Conservation (phyloP, 176 grass and related monocot species). For the Musa acuminata region DNA sequence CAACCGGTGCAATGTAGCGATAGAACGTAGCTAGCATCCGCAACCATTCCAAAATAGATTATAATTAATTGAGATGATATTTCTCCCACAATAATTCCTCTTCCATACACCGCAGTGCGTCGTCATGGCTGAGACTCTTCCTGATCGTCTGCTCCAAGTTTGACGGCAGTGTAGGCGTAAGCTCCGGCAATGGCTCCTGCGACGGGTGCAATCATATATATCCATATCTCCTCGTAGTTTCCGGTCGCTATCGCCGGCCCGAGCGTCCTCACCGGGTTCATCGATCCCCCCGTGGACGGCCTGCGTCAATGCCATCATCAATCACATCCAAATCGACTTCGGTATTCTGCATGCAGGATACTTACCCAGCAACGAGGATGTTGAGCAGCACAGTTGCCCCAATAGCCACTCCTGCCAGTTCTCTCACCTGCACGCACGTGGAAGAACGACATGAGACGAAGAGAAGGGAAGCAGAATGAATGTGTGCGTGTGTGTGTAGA, state of each 20-base stretch:
- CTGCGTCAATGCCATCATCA: constrained; percentile 3
- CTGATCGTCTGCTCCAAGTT: constrained; percentile 1
- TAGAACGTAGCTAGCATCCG: no score
- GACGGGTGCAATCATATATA: constrained; percentile 31
- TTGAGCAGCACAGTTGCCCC: constrained; percentile 16
- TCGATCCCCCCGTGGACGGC: constrained; percentile 36
- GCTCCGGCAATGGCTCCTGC: constrained; percentile 28
- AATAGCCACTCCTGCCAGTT: constrained; percentile 9
- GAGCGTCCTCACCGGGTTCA: constrained; percentile 37
- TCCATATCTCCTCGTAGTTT: constrained; percentile 30
- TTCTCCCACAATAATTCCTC: no score
- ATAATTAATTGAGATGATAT: no score
- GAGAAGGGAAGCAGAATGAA: no score
- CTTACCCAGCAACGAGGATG: constrained; percentile 22
- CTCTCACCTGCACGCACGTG: background rate
- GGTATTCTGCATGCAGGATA: background rate
- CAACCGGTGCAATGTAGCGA: no score
- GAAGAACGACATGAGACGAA: background rate
- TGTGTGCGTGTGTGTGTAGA: background rate
- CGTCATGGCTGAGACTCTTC: background rate
- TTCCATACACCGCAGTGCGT: background rate
- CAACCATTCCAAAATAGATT: no score
- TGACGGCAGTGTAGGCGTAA: constrained; percentile 25
- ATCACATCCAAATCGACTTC: background rate
- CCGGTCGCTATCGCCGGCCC: constrained; percentile 28